Evolutionary conservation across 805 yeast species (phyloP).

Genomic region (Monosporozyma aquatica): DNA sequence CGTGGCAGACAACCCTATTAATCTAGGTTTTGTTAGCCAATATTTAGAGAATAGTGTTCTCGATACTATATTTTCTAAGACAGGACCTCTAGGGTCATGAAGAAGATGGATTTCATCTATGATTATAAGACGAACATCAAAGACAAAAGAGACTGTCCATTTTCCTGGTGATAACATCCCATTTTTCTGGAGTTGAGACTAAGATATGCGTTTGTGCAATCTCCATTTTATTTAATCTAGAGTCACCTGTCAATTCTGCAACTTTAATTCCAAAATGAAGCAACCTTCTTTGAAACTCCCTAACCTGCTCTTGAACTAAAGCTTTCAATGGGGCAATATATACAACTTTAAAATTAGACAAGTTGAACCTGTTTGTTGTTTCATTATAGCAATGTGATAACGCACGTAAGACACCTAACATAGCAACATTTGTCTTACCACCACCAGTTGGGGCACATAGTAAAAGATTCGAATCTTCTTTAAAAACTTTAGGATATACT

Average conservation of each 20-base stretch:
- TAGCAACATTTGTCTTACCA: conserved; percentile 95
- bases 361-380: conserved; percentile 40
- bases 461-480: conserved; percentile 59
- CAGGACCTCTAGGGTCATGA: conserved; percentile 95
- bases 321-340: conserved; percentile 93
- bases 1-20: conserved; percentile 88
- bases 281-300: conserved; percentile 71
- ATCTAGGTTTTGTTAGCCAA: conserved; percentile 44
- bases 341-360: conserved; percentile 61
- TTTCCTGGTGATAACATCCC: conserved; percentile 94
- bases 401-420: conserved; percentile 64
- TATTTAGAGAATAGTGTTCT: conserved; percentile 46
- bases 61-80: conserved; percentile 77
- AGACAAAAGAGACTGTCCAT: conserved; percentile 53
- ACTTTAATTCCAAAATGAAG: conserved; percentile 58
- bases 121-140: conserved; percentile 59
- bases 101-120: conserved; percentile 89
- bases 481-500: conserved; percentile 72
- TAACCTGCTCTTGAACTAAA: conserved; percentile 86
- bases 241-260: conserved; percentile 86
- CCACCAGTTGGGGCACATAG: conserved; percentile 99
- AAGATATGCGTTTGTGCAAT: conserved; percentile 69
- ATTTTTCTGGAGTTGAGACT: conserved; percentile 93
- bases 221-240: conserved; percentile 65
- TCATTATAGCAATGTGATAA: conserved; percentile 43